Conservation (phyloP, 768 basidiomycete species). For the Termitomyces sp. region DNA sequence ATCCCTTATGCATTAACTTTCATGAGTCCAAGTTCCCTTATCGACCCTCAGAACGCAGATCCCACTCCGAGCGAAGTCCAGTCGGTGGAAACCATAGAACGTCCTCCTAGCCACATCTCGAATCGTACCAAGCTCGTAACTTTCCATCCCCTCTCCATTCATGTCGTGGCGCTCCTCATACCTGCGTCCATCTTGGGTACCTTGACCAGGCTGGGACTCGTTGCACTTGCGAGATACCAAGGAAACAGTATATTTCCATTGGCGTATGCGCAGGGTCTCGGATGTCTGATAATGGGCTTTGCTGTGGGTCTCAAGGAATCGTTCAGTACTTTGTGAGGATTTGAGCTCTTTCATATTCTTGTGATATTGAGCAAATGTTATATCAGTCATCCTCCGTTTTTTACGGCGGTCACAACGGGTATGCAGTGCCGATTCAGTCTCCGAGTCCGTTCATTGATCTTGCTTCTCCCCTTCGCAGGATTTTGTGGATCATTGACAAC, state of each 20-base stretch:
- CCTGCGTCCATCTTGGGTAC: constrained; percentile 85
- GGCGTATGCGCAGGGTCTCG: constrained; percentile 81
- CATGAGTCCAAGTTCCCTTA: constrained; percentile 4
- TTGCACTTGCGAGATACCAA: constrained; percentile 70
- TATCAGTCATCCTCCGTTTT: constrained; percentile 82
- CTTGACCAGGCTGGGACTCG: constrained; percentile 76
- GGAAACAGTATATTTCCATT: constrained; percentile 78
- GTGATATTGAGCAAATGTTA: constrained; percentile 4
- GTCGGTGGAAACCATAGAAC: constrained; percentile 31
- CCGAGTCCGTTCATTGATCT: background rate
- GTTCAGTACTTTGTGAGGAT: constrained; percentile 69
- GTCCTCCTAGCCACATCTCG: constrained; percentile 28
- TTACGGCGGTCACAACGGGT: constrained; percentile 88
- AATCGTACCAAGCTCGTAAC: constrained; percentile 28
- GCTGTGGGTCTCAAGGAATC: constrained; percentile 66
- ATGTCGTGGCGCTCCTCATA: constrained; percentile 68
- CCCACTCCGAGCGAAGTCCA: constrained; percentile 13
- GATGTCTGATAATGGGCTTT: constrained; percentile 92
- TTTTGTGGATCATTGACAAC: constrained; percentile 97
- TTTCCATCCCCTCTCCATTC: constrained; percentile 53
- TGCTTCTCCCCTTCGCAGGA: constrained; percentile 39
- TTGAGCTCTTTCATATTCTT: background rate
- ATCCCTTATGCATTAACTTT: background rate
- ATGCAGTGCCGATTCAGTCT: constrained; percentile 12
- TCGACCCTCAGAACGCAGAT: constrained; percentile 6